A percentile compares a stretch with the other conserved stretches of the same genome.
These are phyloP conservation scores for Astragalus membranaceus DNA, from an alignment of 306 rosid species.

Conservation along the genomic window DNA sequence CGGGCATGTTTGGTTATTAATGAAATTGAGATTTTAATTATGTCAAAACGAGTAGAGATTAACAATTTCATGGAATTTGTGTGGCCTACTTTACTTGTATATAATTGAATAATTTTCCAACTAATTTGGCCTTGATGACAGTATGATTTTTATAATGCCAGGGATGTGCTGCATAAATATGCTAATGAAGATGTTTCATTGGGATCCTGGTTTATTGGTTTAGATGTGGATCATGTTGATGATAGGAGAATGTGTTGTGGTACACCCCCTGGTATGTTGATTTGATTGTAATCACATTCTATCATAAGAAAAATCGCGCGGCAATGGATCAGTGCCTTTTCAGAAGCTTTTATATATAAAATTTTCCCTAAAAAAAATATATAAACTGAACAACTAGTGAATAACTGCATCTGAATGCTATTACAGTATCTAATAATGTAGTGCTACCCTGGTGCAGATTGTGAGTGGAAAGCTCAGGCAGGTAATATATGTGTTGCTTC, in stretches of 20 bases:
- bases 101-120: neutral
- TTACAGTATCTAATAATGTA: neutral
- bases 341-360: neutral
- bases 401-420: neutral
- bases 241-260: conserved; percentile 87
- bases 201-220: conserved; percentile 91
- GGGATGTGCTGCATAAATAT: conserved; percentile 78
- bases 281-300: neutral
- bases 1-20: neutral
- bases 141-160: conserved; percentile 22
- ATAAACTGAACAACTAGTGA: neutral
- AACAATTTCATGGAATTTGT: neutral
- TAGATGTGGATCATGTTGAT: conserved; percentile 78
- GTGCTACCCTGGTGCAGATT: conserved; percentile 41
- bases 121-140: neutral
- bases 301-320: neutral
- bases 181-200: conserved; percentile 92
- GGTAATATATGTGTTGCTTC: conserved; percentile 70
- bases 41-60: neutral
- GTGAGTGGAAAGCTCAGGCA: conserved; percentile 69
- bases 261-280: conserved; percentile 64
- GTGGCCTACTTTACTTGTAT: neutral
- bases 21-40: conserved; percentile 5
- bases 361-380: no score
- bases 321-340: neutral